A percentile compares a stretch with the other conserved stretches of the same genome.
These are phyloP conservation scores for Aspergillus niger DNA, from an alignment of 2,329 filamentous ascomycete genomes.

Conservation along the genomic window DNA sequence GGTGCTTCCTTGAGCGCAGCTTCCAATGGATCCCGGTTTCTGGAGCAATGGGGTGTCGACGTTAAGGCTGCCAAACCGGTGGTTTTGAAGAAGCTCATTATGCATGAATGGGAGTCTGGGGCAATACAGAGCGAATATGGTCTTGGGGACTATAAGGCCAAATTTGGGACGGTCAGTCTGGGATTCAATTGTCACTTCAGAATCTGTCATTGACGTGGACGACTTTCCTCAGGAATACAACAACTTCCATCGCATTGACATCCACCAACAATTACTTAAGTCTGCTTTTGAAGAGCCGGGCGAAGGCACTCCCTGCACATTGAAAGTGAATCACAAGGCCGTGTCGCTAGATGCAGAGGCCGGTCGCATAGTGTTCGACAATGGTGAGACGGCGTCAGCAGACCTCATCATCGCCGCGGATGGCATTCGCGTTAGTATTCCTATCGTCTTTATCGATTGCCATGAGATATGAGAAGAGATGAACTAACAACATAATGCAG, in stretches of 20 bases:
- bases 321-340: conserved; percentile 28
- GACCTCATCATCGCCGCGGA: conserved; percentile 30
- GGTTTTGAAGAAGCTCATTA: conserved; percentile 33
- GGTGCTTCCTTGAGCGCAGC: conserved; percentile 27
- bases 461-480: no score
- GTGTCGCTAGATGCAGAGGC: conserved; percentile 20
- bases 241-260: conserved; percentile 32
- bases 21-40: conserved; percentile 24
- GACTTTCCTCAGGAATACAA: conserved; percentile 24
- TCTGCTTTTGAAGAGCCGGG: conserved; percentile 26
- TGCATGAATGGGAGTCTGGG: conserved; percentile 34
- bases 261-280: conserved; percentile 28
- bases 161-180: conserved; percentile 22
- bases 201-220: background rate
- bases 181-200: background rate
- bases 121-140: conserved; percentile 28
- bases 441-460: background rate
- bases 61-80: conserved; percentile 27
- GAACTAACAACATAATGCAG: conserved; percentile 10
- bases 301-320: conserved; percentile 17
- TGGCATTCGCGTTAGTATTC: conserved; percentile 25
- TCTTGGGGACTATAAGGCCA: conserved; percentile 31
- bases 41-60: conserved; percentile 28
- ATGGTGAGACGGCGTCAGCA: conserved; percentile 18
- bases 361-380: conserved; percentile 25